Evolutionary conservation across 805 yeast genomes (phyloP), one percentile per base, ranked within the genome.

Genomic region (Ogataea neopini): DNA sequence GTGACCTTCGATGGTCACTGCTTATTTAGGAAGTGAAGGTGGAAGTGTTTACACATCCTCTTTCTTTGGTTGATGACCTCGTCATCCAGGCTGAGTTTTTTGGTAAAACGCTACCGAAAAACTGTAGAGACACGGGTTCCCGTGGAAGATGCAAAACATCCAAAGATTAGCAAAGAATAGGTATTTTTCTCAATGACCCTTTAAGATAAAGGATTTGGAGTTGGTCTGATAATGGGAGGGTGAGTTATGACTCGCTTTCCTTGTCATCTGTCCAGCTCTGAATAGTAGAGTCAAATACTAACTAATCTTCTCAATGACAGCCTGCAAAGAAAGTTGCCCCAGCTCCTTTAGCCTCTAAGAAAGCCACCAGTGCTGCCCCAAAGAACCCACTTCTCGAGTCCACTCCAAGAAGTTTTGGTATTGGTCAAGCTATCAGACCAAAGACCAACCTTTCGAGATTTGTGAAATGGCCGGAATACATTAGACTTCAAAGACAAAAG

Each of bases 391-490:
- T 91, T 72, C 74, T 88, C 69, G 95, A 87, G 75, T 76, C 96
- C 57, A 80, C 89, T 61, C 96, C 97, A 74, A 86, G 84, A 79
- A 85, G 83, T 79, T 92, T 84, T 70, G 98, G 98, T 77, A 86
- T 94, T 67, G 99, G 99, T 68, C 98, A 94, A 81, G 78, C 85
- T 60, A 68, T 92, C 66, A 98, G 92, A 78, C 96, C 90, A 74
- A 89, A 86, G 82, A 85, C 92, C 79, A 88, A 94, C 85, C 83
- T 94, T 71, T 79, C 96, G 54, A 90, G 98, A 77, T 91, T 88
- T 74, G 98, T 92, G 71, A 94, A 87, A 78, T 94, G 99, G 99
- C 99, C 99, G 72, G 94, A 86, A 77, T 90, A 92, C 74, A 95
- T 92, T 64, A 88, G 96, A 80, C 81, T 94, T 65, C 99, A 92